Evolutionary conservation across 805 yeast genomes (phyloP).

Genomic region (Pichia occidentalis): DNA sequence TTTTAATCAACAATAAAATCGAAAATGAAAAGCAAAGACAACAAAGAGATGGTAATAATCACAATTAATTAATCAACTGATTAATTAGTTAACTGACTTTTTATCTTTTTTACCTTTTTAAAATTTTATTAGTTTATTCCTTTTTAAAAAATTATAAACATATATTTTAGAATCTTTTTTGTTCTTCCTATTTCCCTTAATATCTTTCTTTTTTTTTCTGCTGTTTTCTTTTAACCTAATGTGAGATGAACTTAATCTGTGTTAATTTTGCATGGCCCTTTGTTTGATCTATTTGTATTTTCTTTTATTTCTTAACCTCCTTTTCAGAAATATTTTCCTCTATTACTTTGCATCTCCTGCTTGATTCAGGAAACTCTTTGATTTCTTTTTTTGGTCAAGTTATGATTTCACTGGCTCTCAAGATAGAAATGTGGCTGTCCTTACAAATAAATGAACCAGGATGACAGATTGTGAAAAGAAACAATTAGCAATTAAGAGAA

Average conservation of each 20-base stretch:
- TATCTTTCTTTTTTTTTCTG: background rate
- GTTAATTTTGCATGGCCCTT: background rate
- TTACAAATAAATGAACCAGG: too few relatives aligned
- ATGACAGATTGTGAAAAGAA: too few relatives aligned
- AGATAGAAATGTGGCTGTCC: too few relatives aligned
- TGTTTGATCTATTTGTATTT: background rate
- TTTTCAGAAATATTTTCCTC: background rate
- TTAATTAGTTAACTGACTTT: too few relatives aligned
- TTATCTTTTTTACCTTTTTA: background rate
- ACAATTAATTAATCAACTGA: background rate
- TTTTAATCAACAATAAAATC: constrained; percentile 64
- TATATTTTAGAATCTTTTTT: background rate
- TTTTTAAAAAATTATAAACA: background rate
- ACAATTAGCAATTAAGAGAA: too few relatives aligned
- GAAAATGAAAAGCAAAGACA: constrained; percentile 48
- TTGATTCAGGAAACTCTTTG: constrained; percentile 12
- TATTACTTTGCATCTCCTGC: background rate
- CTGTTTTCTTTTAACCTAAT: background rate
- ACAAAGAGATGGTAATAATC: constrained; percentile 18
- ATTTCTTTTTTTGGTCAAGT: constrained; percentile 10
- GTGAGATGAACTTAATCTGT: background rate
- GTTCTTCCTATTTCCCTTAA: background rate
- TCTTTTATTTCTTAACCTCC: background rate
- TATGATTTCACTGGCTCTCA: too few relatives aligned
- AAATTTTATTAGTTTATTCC: constrained; percentile 1